Conservation (phyloP, 208 protist genomes). For the Trypanosoma avium region DNA sequence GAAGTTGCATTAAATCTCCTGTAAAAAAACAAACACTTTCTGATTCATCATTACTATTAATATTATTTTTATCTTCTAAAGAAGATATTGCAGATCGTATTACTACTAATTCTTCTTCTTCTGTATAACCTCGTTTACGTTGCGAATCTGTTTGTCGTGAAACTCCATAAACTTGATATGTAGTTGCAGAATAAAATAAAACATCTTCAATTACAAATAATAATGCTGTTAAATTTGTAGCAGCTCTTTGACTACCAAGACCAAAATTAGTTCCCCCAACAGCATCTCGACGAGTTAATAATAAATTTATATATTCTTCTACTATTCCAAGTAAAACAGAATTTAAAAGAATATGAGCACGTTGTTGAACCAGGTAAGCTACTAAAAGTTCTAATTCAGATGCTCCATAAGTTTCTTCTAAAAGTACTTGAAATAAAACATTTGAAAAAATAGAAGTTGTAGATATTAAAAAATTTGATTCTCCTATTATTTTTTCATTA, state of each 20-base stretch:
- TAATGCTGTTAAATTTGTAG: constrained; percentile 57
- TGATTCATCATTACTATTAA: not conserved
- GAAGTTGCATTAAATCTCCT: constrained; percentile 28
- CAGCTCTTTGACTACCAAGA: constrained; percentile 34
- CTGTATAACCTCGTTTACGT: constrained; percentile 41
- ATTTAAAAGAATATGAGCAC: constrained; percentile 43
- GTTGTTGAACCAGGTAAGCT: constrained; percentile 45
- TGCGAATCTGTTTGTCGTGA: not conserved
- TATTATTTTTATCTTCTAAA: no score
- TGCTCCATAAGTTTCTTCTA: constrained; percentile 68
- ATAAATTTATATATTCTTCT: constrained; percentile 38
- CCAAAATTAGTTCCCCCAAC: constrained; percentile 24
- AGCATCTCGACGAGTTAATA: constrained; percentile 9
- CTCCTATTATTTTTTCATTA: not conserved
- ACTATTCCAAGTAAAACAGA: constrained; percentile 55
- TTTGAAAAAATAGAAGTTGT: constrained; percentile 49
- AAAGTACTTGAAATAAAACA: constrained; percentile 58
- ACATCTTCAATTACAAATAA: constrained; percentile 62
- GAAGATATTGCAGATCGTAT: no score
- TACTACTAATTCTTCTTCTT: constrained; percentile 52
- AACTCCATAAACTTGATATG: constrained; percentile 5
- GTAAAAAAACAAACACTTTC: constrained; percentile 1
- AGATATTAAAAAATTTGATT: constrained; percentile 25
- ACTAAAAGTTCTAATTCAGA: constrained; percentile 63
- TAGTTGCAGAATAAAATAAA: constrained; percentile 60